Percentiles rank a stretch among this genome's conserved stretches.
phyloP scores from a whole-genome alignment of 2,329 filamentous ascomycete species.

The Fusarium udum region DNA sequence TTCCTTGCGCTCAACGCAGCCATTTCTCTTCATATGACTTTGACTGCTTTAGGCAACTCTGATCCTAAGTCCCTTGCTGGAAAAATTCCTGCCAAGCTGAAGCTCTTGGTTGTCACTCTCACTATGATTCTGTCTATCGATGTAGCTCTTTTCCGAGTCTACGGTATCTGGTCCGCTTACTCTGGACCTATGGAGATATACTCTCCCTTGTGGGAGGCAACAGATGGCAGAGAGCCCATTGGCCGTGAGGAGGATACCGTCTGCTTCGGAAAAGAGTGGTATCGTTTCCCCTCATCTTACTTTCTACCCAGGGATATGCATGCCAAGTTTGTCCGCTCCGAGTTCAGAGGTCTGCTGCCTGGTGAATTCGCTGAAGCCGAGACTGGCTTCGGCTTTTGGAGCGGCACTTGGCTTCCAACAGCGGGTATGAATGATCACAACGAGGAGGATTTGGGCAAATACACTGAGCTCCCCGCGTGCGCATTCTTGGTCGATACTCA shows the following conservation, averaged over 20 bases:
- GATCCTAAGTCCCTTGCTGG: slow-evolving; percentile 73
- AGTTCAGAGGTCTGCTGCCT: slow-evolving; percentile 87
- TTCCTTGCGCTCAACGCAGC: slow-evolving; percentile 90
- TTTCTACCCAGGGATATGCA: slow-evolving; percentile 85
- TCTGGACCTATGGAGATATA: slow-evolving; percentile 81
- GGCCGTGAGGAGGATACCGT: slow-evolving; percentile 73
- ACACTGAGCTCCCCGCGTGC: slow-evolving; percentile 79
- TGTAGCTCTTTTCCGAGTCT: slow-evolving; percentile 74
- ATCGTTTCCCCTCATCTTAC: slow-evolving; percentile 94
- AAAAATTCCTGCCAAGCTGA: slow-evolving; percentile 79
- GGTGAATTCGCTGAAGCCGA: slow-evolving; percentile 86
- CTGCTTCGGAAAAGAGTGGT: slow-evolving; percentile 97
- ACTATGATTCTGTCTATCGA: slow-evolving; percentile 72
- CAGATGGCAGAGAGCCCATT: slow-evolving; percentile 58
- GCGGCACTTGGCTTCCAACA: slow-evolving; percentile 85
- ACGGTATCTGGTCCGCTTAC: slow-evolving; percentile 84
- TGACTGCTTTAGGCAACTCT: slow-evolving; percentile 77
- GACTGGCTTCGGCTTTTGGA: slow-evolving; percentile 75
- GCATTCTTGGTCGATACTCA: slow-evolving; percentile 89
- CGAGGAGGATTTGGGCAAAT: slow-evolving; percentile 85
- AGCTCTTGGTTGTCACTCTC: slow-evolving; percentile 69
- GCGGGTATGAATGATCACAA: slow-evolving; percentile 93
- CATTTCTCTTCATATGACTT: slow-evolving; percentile 81
- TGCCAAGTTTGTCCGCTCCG: slow-evolving; percentile 89
- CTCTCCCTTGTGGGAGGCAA: slow-evolving; percentile 68